These are phyloP conservation scores for Debaryomycetaceae sp. DNA, from an alignment of 1,139 yeast genomes.

Conservation along the genomic window DNA sequence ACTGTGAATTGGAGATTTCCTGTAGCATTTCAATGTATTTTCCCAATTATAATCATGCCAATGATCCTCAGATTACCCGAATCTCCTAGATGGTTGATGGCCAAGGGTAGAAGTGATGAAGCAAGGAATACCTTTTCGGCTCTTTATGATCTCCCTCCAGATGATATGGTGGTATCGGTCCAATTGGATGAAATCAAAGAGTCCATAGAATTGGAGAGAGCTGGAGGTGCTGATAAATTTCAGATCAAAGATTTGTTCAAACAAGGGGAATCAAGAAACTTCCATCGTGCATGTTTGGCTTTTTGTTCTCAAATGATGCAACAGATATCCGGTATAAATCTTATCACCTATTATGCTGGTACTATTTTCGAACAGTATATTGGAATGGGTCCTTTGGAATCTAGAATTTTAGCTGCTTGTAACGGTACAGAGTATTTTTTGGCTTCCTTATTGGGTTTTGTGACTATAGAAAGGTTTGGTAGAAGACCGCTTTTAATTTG, in stretches of 20 bases:
- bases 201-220: slow-evolving; percentile 17
- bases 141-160: slow-evolving; percentile 26
- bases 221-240: slow-evolving; percentile 8
- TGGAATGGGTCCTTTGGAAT: slow-evolving; percentile 34
- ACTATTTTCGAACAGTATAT: slow-evolving; percentile 42
- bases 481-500: slow-evolving; percentile 48
- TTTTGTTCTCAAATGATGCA: slow-evolving; percentile 46
- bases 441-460: slow-evolving; percentile 43
- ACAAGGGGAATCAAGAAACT: slow-evolving; percentile 8
- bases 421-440: slow-evolving; percentile 37
- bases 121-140: slow-evolving; percentile 45
- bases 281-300: slow-evolving; percentile 32
- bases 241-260: slow-evolving; percentile 3
- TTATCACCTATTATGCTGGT: slow-evolving; percentile 41
- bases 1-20: slow-evolving; percentile 13
- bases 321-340: slow-evolving; percentile 42
- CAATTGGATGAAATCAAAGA: slow-evolving; percentile 21
- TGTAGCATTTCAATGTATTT: slow-evolving; percentile 18
- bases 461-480: slow-evolving; percentile 50
- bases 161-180: slow-evolving; percentile 18
- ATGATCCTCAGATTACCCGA: slow-evolving; percentile 30
- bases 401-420: slow-evolving; percentile 37
- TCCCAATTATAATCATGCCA: slow-evolving; percentile 19
- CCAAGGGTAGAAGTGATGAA: slow-evolving; percentile 39
- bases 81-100: slow-evolving; percentile 49